Conservation (phyloP, 2,329 filamentous ascomycete genomes). For the Fusarium sp. region DNA sequence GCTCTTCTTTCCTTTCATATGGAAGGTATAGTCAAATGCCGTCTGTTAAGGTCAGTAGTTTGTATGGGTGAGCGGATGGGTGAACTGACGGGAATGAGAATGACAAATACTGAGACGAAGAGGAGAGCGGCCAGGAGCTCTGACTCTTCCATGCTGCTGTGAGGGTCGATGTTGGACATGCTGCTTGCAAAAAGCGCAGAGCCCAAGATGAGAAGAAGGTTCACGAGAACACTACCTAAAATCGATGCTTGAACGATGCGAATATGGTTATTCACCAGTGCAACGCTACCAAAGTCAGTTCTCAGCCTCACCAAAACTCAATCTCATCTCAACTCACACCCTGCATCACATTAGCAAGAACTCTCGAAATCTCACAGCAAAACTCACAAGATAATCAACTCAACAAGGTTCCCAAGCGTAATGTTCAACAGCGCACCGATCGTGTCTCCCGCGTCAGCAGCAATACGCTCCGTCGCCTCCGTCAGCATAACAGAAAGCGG, state of each 20-base stretch:
- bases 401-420: slow-evolving; percentile 69
- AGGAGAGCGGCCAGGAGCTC: slow-evolving; percentile 50
- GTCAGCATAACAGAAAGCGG: slow-evolving; percentile 66
- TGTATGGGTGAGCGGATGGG: background rate
- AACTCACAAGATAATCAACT: slow-evolving; percentile 66
- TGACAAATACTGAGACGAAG: slow-evolving; percentile 51
- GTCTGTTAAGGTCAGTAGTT: slow-evolving; percentile 41
- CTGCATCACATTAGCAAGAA: slow-evolving; percentile 43
- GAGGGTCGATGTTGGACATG: slow-evolving; percentile 72
- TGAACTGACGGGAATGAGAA: slow-evolving; percentile 48
- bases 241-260: slow-evolving; percentile 80
- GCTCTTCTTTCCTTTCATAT: slow-evolving; percentile 63
- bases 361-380: background rate
- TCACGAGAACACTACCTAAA: slow-evolving; percentile 80
- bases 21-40: slow-evolving; percentile 62
- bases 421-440: slow-evolving; percentile 69
- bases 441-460: slow-evolving; percentile 64
- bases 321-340: slow-evolving; percentile 44
- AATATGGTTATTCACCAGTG: slow-evolving; percentile 67
- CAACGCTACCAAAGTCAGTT: slow-evolving; percentile 54
- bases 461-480: slow-evolving; percentile 68
- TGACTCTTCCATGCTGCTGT: slow-evolving; percentile 46
- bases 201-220: slow-evolving; percentile 77
- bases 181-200: slow-evolving; percentile 78
- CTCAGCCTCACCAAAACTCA: background rate